Conservation (phyloP, 345 rosid species). For the Schrenkiella parvula region DNA sequence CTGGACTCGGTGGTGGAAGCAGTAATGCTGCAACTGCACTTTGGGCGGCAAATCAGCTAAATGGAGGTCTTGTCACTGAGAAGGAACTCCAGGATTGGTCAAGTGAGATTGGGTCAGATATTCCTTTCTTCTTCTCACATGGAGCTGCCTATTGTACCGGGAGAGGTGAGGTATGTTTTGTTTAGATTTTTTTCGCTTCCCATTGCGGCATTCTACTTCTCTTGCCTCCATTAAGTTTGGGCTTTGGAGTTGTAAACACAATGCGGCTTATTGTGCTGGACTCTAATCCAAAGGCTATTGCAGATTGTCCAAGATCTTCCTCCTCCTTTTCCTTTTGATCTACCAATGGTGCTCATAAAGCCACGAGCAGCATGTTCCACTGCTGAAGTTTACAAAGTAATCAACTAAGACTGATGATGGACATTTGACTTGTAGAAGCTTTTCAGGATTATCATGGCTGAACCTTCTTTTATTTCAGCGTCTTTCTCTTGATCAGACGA, state of each 20-base stretch:
- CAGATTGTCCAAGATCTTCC: constrained; percentile 86
- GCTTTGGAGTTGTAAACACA: neutral
- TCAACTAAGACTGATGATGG: neutral
- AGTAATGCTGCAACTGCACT: constrained; percentile 98
- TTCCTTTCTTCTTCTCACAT: constrained; percentile 91
- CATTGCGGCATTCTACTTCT: neutral
- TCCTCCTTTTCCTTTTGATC: constrained; percentile 61
- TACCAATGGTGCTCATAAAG: constrained; percentile 87
- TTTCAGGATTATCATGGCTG: constrained; percentile 1
- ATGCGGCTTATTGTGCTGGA: neutral
- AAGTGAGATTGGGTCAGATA: constrained; percentile 92
- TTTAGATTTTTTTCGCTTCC: neutral
- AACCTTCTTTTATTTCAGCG: constrained; percentile 41
- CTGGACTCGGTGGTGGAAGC: constrained; percentile 98
- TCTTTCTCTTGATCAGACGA: constrained; percentile 63
- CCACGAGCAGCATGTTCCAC: constrained; percentile 89
- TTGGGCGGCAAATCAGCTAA: constrained; percentile 97
- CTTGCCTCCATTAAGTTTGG: neutral
- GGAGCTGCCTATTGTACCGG: constrained; percentile 98
- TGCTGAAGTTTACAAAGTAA: constrained; percentile 92
- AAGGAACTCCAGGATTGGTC: constrained; percentile 97
- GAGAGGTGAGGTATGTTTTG: constrained; percentile 84
- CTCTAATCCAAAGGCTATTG: constrained; percentile 19
- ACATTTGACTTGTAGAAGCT: neutral
- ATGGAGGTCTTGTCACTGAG: constrained; percentile 67